These are phyloP conservation scores for Aurifilum marmelostoma DNA, from an alignment of 2,329 filamentous ascomycete species.

Conservation along the genomic window DNA sequence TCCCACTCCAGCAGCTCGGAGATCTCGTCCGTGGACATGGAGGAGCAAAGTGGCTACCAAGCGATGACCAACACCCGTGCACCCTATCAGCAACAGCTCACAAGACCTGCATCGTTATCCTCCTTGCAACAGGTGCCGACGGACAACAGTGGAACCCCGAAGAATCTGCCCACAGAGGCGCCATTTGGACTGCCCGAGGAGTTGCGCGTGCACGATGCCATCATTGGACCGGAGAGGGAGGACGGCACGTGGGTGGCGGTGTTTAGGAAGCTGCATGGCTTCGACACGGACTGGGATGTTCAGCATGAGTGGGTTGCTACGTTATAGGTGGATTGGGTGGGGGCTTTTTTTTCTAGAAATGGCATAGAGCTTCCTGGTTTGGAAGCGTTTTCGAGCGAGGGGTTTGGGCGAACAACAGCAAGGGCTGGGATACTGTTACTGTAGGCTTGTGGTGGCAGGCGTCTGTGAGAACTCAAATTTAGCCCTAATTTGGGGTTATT, in stretches of 20 bases:
- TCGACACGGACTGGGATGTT: slow-evolving; percentile 38
- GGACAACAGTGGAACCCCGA: neutral
- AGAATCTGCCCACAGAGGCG: slow-evolving; percentile 33
- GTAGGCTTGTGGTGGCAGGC: neutral
- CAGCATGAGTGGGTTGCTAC: slow-evolving; percentile 35
- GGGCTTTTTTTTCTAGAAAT: no score
- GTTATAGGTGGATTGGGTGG: neutral
- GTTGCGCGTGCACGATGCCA: slow-evolving; percentile 37
- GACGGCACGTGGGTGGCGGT: slow-evolving; percentile 39
- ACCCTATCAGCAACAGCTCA: neutral
- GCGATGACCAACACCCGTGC: neutral
- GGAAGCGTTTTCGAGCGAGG: neutral
- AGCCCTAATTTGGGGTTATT: no score
- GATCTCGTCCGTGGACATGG: slow-evolving; percentile 11
- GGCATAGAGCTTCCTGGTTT: neutral
- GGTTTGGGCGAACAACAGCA: neutral
- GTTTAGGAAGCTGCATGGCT: slow-evolving; percentile 37
- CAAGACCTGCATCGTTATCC: neutral
- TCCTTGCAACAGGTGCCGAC: slow-evolving; percentile 11
- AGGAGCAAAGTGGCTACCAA: slow-evolving; percentile 8
- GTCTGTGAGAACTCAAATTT: no score
- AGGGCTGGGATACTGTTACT: neutral
- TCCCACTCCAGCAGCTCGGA: slow-evolving; percentile 14
- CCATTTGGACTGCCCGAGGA: slow-evolving; percentile 41
- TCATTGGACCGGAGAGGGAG: slow-evolving; percentile 37